These are phyloP conservation scores for Puccinia brachypodii DNA, from an alignment of 1,284 basidiomycete species.

Conservation along the genomic window DNA sequence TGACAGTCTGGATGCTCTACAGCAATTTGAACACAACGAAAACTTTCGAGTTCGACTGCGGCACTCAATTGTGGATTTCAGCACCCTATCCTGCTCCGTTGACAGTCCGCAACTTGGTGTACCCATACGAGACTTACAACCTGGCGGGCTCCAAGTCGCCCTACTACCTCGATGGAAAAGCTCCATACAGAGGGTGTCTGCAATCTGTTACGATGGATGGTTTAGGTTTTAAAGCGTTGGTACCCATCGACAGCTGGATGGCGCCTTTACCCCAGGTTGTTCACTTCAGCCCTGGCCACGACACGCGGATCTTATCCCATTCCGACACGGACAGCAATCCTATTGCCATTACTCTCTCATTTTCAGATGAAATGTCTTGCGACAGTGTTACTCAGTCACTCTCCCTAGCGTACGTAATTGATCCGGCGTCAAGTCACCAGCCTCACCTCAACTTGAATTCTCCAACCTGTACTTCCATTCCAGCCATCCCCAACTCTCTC, in stretches of 20 bases:
- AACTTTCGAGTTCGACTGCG: conserved; percentile 57
- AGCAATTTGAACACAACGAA: conserved; percentile 43
- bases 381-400: conserved; percentile 66
- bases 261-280: conserved; percentile 71
- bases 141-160: conserved; percentile 67
- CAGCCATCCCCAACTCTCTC: conserved; percentile 59
- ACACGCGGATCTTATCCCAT: conserved; percentile 66
- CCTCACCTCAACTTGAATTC: conserved; percentile 66
- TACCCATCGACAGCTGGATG: conserved; percentile 69
- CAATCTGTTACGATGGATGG: conserved; percentile 67
- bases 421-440: conserved; percentile 23
- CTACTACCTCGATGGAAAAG: conserved; percentile 63
- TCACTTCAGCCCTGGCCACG: conserved; percentile 78
- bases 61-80: conserved; percentile 57
- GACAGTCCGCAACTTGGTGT: conserved; percentile 71
- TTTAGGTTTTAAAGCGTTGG: conserved; percentile 76
- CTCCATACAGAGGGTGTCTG: conserved; percentile 74
- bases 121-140: conserved; percentile 74
- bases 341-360: conserved; percentile 72
- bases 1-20: conserved; percentile 54
- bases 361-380: conserved; percentile 74
- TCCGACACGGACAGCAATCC: conserved; percentile 65
- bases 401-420: conserved; percentile 61
- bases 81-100: conserved; percentile 68
- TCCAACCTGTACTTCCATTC: conserved; percentile 63